phyloP scores from a whole-genome alignment of 1,139 yeast species.

The Yamadazyma spencermartinsiae region DNA sequence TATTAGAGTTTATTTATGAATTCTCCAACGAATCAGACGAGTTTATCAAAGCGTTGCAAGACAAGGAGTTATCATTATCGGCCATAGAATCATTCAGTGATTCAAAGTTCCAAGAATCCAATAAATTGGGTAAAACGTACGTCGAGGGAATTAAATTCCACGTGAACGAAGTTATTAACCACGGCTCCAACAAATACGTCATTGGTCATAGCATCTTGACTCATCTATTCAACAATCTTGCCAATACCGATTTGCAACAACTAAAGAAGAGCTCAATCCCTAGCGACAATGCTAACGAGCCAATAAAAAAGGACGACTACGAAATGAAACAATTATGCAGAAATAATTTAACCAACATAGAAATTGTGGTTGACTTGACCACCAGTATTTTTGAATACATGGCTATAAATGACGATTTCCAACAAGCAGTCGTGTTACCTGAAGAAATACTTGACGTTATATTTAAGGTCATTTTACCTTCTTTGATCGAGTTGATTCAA shows the following conservation, averaged over 20 bases:
- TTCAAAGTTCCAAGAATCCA: slow-evolving; percentile 22
- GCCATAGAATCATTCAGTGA: slow-evolving; percentile 12
- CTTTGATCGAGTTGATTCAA: slow-evolving; percentile 38
- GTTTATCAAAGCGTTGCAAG: slow-evolving; percentile 42
- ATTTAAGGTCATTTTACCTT: slow-evolving; percentile 37
- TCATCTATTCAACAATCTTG: slow-evolving; percentile 28
- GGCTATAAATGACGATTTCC: slow-evolving; percentile 29
- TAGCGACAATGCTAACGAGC: slow-evolving; percentile 41
- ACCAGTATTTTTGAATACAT: slow-evolving; percentile 71
- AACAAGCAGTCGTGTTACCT: slow-evolving; percentile 23
- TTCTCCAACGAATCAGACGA: slow-evolving; percentile 64
- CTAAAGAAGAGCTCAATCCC: slow-evolving; percentile 33
- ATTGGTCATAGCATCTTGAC: slow-evolving; percentile 24
- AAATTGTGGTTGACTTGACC: slow-evolving; percentile 69
- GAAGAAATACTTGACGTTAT: slow-evolving; percentile 26
- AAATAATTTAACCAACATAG: slow-evolving; percentile 61
- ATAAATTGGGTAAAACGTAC: slow-evolving; percentile 50
- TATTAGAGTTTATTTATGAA: slow-evolving; percentile 65
- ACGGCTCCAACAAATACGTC: slow-evolving; percentile 21
- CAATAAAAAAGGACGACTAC: slow-evolving; percentile 31
- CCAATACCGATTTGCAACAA: slow-evolving; percentile 42
- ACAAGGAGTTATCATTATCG: slow-evolving; percentile 11
- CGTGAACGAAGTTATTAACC: slow-evolving; percentile 44
- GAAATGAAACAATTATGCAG: slow-evolving; percentile 45
- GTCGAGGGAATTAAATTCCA: slow-evolving; percentile 64